These are phyloP conservation scores for Lactifluus rugatus DNA, from an alignment of 768 basidiomycete species.

Conservation along the genomic window DNA sequence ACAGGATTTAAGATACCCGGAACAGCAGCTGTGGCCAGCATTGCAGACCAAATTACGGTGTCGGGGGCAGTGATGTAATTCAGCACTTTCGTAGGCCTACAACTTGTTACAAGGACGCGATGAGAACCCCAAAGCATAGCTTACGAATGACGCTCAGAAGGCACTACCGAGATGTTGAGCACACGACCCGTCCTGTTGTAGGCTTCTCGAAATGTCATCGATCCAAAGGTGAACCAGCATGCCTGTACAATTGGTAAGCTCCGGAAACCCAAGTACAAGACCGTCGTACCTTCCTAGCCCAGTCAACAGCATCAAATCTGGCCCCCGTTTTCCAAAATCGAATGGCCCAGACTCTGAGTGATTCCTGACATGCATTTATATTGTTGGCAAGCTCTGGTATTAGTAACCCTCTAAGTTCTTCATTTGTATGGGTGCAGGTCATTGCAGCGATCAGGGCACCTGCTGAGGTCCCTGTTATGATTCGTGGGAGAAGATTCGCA, in stretches of 20 bases:
- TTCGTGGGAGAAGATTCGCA: conserved; percentile 74
- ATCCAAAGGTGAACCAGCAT: conserved; percentile 85
- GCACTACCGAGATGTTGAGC: conserved; percentile 88
- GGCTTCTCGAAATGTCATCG: conserved; percentile 92
- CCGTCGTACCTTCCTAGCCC: conserved; percentile 74
- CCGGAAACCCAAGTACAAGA: background rate
- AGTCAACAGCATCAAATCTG: conserved; percentile 81
- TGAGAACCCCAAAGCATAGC: conserved; percentile 18
- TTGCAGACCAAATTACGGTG: conserved; percentile 70
- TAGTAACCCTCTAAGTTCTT: conserved; percentile 68
- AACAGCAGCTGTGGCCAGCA: conserved; percentile 87
- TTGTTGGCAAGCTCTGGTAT: conserved; percentile 77
- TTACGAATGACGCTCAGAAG: conserved; percentile 80
- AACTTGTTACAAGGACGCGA: conserved; percentile 14
- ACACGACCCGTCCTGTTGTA: conserved; percentile 89
- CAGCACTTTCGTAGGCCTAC: conserved; percentile 85
- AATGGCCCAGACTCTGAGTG: conserved; percentile 55
- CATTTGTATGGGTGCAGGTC: conserved; percentile 79
- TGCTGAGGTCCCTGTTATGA: conserved; percentile 91
- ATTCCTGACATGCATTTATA: conserved; percentile 76
- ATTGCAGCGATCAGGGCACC: conserved; percentile 74
- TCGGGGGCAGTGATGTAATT: conserved; percentile 97
- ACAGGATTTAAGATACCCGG: conserved; percentile 95
- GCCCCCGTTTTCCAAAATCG: conserved; percentile 83
- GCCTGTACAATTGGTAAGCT: conserved; percentile 36